phyloP scores from a whole-genome alignment of 805 yeast genomes.

The Lachancea dasiensis region DNA sequence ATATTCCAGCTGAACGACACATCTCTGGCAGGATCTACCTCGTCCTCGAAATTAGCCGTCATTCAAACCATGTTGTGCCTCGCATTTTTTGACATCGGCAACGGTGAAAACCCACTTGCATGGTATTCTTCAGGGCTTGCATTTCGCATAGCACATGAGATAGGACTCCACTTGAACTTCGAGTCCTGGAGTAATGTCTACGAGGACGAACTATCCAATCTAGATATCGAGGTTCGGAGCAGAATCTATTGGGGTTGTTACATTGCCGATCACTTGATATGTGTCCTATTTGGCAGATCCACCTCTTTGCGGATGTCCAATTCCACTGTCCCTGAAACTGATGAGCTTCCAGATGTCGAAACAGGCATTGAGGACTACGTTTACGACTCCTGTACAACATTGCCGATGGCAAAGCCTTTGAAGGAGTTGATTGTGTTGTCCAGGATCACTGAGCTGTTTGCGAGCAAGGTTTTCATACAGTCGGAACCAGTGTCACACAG shows the following conservation, averaged over 20 bases:
- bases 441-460: constrained; percentile 29
- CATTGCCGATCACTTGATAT: constrained; percentile 53
- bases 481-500: constrained; percentile 29
- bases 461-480: constrained; percentile 23
- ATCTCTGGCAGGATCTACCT: constrained; percentile 22
- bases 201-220: constrained; percentile 35
- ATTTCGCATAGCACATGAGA: constrained; percentile 53
- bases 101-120: constrained; percentile 49
- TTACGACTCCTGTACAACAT: constrained; percentile 26
- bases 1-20: constrained; percentile 31
- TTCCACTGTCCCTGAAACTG: constrained; percentile 52
- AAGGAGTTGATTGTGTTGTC: constrained; percentile 38
- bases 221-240: constrained; percentile 48
- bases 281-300: constrained; percentile 51
- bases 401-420: constrained; percentile 25
- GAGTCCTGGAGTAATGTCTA: constrained; percentile 44
- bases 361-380: constrained; percentile 50
- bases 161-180: constrained; percentile 54
- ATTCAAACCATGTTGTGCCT: constrained; percentile 48
- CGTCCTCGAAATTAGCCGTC: constrained; percentile 43
- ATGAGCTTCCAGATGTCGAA: constrained; percentile 50
- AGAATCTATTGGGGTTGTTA: constrained; percentile 60
- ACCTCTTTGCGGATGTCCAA: constrained; percentile 46
- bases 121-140: constrained; percentile 58
- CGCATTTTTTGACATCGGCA: constrained; percentile 53